Base-by-base conservation (phyloP, 805 yeast species). In the Wickerhamiella dianesei region DNA sequence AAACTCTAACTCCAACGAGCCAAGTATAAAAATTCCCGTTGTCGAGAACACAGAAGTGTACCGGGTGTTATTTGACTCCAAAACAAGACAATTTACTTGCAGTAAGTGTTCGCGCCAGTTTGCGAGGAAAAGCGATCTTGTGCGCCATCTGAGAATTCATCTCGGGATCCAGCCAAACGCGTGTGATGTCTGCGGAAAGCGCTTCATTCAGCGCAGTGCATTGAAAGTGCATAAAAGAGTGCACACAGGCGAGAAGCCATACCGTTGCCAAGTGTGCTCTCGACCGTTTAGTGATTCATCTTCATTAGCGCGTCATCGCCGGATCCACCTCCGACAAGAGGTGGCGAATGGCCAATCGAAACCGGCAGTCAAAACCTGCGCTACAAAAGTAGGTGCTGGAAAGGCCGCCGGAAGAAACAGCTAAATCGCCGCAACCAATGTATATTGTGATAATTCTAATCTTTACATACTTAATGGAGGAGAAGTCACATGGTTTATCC, bases 181-280 rank as follows among this genome's bases (percentile, higher is more conserved):
- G 70, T 64, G 67, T 63, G 40, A 51, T 2, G 71, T 78, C 16
- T 85, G 95, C 61, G 72, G 75, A 42, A 84, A 85, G 60, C 77
- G 75, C 46, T 86, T 86, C 66, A 80, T 83, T 55, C 74, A 94
- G 58, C 88, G 94, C 6, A 79, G 87, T 9, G 84, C 92, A 1
- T 67, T 85, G 47, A 80, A 79, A 52, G 85, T 88, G 3, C 95
- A 86, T 62, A 69, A 73, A 53, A 75, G 84, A 53, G 80, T 83
- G 4, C 95, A 86, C 60, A 80, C 86, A 0, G 87, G 87, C n/a
- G 86, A 79, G 57, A 80, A 79, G 53, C 87, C 87, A 6, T 80
- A 76, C 58, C 64, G 65, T 47, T 80, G 86, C 59, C 61, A 67
- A 14, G 51, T 56, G 14, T 66, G 70, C 48, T 52, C 49, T 20